Conservation (phyloP, 768 basidiomycete species). For the Artomyces pyxidatus region DNA sequence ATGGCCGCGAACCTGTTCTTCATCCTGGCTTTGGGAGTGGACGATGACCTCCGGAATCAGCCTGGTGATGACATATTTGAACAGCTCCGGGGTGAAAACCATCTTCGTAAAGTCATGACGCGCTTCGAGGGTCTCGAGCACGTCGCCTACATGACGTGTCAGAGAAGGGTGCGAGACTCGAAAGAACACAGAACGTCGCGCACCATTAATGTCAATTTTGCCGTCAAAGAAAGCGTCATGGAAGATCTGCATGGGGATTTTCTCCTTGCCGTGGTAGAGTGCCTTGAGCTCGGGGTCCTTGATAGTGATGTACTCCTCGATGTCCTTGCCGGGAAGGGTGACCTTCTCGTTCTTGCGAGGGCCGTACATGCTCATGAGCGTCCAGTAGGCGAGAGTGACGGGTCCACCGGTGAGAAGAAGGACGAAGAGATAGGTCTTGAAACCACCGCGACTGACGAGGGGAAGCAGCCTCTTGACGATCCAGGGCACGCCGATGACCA, state of each 20-base stretch:
- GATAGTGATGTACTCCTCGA: constrained; percentile 88
- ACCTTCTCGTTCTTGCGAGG: constrained; percentile 80
- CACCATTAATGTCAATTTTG: constrained; percentile 94
- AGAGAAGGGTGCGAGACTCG: constrained; percentile 8
- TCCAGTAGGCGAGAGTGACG: constrained; percentile 83
- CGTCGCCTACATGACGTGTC: constrained; percentile 54
- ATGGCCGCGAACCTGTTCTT: constrained; percentile 91
- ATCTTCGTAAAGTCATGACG: constrained; percentile 95
- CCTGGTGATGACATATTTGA: constrained; percentile 86
- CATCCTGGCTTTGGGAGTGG: constrained; percentile 87
- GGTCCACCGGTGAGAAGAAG: constrained; percentile 69
- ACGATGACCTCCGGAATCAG: constrained; percentile 91
- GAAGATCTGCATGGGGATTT: constrained; percentile 97
- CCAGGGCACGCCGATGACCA: constrained; percentile 77
- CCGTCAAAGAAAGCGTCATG: constrained; percentile 96
- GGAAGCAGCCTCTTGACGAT: constrained; percentile 77
- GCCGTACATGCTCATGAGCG: constrained; percentile 76
- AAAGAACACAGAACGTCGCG: constrained; percentile 16
- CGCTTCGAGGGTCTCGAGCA: constrained; percentile 88
- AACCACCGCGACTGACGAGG: constrained; percentile 74
- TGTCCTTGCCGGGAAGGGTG: constrained; percentile 70
- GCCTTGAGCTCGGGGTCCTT: constrained; percentile 75
- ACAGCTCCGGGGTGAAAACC: constrained; percentile 82
- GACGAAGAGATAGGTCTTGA: constrained; percentile 81
- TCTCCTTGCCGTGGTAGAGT: constrained; percentile 74